Evolutionary conservation across 768 basidiomycete species (phyloP).

Genomic region (Suillus subluteus): DNA sequence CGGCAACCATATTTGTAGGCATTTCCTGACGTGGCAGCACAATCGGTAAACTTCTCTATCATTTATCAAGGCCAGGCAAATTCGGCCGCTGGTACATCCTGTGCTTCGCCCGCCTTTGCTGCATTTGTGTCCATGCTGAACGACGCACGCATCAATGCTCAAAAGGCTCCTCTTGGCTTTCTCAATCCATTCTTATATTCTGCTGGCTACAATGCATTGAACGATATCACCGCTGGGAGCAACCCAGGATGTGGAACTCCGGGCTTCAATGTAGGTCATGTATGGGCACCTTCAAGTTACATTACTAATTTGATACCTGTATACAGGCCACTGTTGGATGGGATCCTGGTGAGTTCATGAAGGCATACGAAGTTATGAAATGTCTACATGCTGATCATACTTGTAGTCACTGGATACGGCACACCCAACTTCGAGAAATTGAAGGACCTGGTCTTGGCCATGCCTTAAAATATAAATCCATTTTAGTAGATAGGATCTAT

Average conservation of each 20-base stretch:
- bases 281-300: not conserved
- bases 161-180: conserved; percentile 57
- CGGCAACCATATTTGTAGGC: conserved; percentile 38
- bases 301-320: not conserved
- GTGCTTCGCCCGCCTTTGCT: conserved; percentile 65
- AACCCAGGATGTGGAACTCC: conserved; percentile 64
- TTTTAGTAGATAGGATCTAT: not conserved
- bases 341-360: conserved; percentile 54
- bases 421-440: conserved; percentile 56
- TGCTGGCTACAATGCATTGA: conserved; percentile 39
- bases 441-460: conserved; percentile 37
- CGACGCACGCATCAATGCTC: conserved; percentile 54
- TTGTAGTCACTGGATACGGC: conserved; percentile 56
- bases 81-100: conserved; percentile 66
- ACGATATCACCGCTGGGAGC: conserved; percentile 61
- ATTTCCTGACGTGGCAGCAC: conserved; percentile 70
- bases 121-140: conserved; percentile 68
- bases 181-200: conserved; percentile 66
- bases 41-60: conserved; percentile 52
- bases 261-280: conserved; percentile 62
- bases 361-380: conserved; percentile 10
- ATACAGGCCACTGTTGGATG: conserved; percentile 53
- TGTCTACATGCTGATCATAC: conserved; percentile 15
- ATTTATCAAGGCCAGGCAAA: conserved; percentile 41
- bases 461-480: not conserved